Percentiles rank a stretch among this genome's conserved stretches.
phyloP scores from a whole-genome alignment of 2,329 filamentous ascomycete genomes.

The Aspergillus melleus region DNA sequence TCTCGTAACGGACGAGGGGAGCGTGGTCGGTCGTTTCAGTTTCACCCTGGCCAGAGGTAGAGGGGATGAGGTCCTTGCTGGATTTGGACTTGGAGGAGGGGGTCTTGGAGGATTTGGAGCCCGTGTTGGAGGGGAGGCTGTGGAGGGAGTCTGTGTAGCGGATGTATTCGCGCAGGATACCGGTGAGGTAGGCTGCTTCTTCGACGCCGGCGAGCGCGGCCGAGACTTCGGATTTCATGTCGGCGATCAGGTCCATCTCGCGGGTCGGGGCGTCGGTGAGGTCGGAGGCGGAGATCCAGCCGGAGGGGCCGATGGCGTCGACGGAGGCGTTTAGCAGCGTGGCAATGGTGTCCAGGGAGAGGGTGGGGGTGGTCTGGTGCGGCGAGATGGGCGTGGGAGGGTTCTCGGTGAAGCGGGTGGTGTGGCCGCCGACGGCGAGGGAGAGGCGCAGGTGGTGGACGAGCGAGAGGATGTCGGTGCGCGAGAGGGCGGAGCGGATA shows the following conservation, averaged over 20 bases:
- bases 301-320: constrained; percentile 49
- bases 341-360: constrained; percentile 41
- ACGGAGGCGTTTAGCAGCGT: constrained; percentile 46
- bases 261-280: constrained; percentile 35
- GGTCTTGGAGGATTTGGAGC: not conserved
- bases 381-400: constrained; percentile 37
- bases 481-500: constrained; percentile 40
- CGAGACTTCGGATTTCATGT: constrained; percentile 51
- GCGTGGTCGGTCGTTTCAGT: constrained; percentile 13
- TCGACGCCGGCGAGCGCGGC: constrained; percentile 49
- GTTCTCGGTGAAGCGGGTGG: constrained; percentile 43
- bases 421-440: constrained; percentile 44
- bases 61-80: constrained; percentile 24
- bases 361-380: constrained; percentile 36
- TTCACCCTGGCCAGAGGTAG: not conserved
- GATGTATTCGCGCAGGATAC: constrained; percentile 48
- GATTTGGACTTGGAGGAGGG: not conserved
- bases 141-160: constrained; percentile 39
- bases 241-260: constrained; percentile 46
- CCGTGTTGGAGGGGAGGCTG: not conserved
- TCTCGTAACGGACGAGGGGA: constrained; percentile 35
- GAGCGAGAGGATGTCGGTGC: constrained; percentile 41
- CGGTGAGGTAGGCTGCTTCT: constrained; percentile 48
- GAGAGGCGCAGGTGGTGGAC: constrained; percentile 45
- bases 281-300: constrained; percentile 43